Conservation (phyloP, 139 green algal genomes). For the Chlorella ohadii region DNA sequence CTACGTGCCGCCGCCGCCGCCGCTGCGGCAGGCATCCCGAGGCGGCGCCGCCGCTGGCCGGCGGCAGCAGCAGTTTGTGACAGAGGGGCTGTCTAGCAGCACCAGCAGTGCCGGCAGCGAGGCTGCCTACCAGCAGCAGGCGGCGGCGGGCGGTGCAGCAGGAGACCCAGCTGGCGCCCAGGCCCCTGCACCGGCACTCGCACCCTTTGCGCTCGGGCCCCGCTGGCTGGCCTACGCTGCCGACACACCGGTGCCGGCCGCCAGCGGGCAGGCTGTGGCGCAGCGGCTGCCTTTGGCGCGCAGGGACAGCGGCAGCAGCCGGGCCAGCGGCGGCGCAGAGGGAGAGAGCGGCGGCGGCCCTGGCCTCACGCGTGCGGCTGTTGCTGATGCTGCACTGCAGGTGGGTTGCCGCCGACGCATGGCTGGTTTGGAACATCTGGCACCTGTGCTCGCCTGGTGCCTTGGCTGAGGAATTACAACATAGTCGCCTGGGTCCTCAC, state of each 20-base stretch:
- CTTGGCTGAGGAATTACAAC: no score
- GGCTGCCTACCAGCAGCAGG: background rate
- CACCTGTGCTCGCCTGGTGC: no score
- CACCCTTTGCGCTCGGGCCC: slow-evolving; percentile 59
- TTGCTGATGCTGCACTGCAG: slow-evolving; percentile 12
- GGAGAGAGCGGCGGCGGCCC: background rate
- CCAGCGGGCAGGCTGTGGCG: slow-evolving; percentile 5
- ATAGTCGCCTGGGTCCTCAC: no score
- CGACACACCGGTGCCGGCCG: slow-evolving; percentile 42
- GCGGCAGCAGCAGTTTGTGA: slow-evolving; percentile 13
- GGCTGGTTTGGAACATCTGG: no score
- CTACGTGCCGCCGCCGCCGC: slow-evolving; percentile 41
- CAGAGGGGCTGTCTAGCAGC: background rate
- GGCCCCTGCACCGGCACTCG: background rate
- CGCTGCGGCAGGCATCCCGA: background rate
- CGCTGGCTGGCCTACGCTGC: slow-evolving; percentile 71
- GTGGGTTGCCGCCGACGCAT: background rate
- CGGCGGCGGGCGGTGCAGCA: no score
- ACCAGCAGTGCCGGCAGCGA: background rate
- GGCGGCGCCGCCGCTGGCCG: background rate
- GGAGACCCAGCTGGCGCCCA: background rate
- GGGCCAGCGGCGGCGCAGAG: background rate
- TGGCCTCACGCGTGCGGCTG: slow-evolving; percentile 10
- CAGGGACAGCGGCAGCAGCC: slow-evolving; percentile 1
- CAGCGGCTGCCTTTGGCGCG: slow-evolving; percentile 15